Conservation (phyloP, 495 filamentous ascomycete genomes). For the Penicillium cataractarum region DNA sequence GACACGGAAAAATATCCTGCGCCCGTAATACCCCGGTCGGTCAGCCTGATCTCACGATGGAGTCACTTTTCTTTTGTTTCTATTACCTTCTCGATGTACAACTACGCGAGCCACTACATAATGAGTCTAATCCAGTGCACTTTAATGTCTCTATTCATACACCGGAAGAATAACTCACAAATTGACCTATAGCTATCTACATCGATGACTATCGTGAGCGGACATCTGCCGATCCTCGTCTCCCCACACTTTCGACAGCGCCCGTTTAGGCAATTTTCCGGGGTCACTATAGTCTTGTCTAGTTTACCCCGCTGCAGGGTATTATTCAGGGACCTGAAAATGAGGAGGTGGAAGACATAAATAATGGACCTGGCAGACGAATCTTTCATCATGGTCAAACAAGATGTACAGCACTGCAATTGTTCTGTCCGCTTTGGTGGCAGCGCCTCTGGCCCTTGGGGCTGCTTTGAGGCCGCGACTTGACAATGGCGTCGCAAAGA, state of each 20-base stretch:
- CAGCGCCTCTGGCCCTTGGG: constrained; percentile 4
- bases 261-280: constrained; percentile 10
- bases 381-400: neutral
- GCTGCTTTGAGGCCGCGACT: constrained; percentile 18
- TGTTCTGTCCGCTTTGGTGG: neutral
- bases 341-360: neutral
- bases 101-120: neutral
- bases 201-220: neutral
- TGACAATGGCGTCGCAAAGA: constrained; percentile 33
- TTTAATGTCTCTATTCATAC: neutral
- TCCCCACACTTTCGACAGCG: neutral
- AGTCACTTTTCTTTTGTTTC: neutral
- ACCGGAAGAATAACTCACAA: neutral
- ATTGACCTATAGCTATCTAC: neutral
- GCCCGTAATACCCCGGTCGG: neutral
- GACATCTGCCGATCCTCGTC: neutral
- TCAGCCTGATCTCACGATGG: neutral
- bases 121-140: neutral
- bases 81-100: neutral
- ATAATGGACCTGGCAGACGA: neutral
- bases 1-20: neutral
- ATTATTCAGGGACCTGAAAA: neutral
- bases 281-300: neutral
- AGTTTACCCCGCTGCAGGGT: neutral
- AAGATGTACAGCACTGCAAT: constrained; percentile 1